These are phyloP conservation scores for Aleurites moluccanus DNA, from an alignment of 441 rosid species.

Conservation along the genomic window DNA sequence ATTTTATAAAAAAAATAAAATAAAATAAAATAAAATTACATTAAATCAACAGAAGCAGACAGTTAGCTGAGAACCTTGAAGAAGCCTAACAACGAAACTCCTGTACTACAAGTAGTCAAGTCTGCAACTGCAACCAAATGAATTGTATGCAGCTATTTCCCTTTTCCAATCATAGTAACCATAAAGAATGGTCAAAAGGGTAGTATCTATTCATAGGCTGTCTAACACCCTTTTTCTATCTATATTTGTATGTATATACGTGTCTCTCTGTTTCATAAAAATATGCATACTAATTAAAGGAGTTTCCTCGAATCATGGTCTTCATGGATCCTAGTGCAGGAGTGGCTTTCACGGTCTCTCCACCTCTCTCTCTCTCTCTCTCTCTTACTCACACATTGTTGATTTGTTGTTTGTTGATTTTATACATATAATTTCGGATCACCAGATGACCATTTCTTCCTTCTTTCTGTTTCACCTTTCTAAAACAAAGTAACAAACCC, in stretches of 20 bases:
- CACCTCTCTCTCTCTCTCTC: conserved; percentile 22
- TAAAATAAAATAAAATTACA: too few species aligned
- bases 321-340: conserved; percentile 35
- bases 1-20: too few species aligned
- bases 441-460: conserved; percentile 46
- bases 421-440: conserved; percentile 40
- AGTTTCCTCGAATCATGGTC: conserved; percentile 35
- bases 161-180: too few species aligned
- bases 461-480: conserved; percentile 28
- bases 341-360: conserved; percentile 48
- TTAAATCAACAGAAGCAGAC: too few species aligned
- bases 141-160: conserved; percentile 19
- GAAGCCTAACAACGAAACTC: too few species aligned
- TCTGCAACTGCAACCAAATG: neutral
- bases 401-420: neutral
- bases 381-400: too few species aligned
- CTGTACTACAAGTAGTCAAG: neutral
- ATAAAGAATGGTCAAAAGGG: too few species aligned
- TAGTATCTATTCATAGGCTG: too few species aligned
- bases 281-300: neutral
- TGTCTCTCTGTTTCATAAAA: too few species aligned
- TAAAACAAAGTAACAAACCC: neutral
- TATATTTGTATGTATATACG: too few species aligned
- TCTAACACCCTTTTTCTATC: too few species aligned
- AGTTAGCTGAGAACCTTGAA: too few species aligned